phyloP scores from a whole-genome alignment of 805 yeast genomes.

The Metschnikowia arizonensis region DNA sequence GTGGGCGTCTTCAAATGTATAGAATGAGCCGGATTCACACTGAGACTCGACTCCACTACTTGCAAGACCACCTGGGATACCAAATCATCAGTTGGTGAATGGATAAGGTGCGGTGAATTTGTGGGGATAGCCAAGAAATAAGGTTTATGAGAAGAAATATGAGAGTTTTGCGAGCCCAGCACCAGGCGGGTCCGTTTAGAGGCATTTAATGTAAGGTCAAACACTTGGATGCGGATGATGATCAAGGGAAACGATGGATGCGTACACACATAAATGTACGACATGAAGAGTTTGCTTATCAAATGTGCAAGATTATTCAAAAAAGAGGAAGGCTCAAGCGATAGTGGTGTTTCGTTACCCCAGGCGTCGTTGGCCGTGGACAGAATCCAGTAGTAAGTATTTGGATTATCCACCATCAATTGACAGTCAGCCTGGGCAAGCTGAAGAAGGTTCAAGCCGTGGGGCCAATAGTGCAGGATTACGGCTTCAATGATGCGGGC shows the following conservation, averaged over 20 bases:
- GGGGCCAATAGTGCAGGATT: slow-evolving; percentile 48
- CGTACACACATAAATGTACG: slow-evolving; percentile 62
- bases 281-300: slow-evolving; percentile 49
- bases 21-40: slow-evolving; percentile 42
- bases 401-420: slow-evolving; percentile 55
- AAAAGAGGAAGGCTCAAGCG: slow-evolving; percentile 50
- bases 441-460: slow-evolving; percentile 61
- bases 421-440: slow-evolving; percentile 70
- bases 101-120: slow-evolving; percentile 64
- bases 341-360: slow-evolving; percentile 27
- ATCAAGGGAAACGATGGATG: slow-evolving; percentile 62
- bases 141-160: slow-evolving; percentile 53
- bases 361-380: slow-evolving; percentile 41
- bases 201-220: slow-evolving; percentile 39
- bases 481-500: slow-evolving; percentile 40
- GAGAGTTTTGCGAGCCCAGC: slow-evolving; percentile 26
- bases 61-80: slow-evolving; percentile 56
- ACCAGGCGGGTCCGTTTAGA: not conserved
- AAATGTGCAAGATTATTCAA: slow-evolving; percentile 45
- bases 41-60: slow-evolving; percentile 51
- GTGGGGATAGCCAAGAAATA: slow-evolving; percentile 63
- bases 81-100: slow-evolving; percentile 42
- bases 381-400: slow-evolving; percentile 42
- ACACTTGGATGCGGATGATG: slow-evolving; percentile 63
- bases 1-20: slow-evolving; percentile 35